Percentiles rank a stretch among this genome's conserved stretches.
phyloP scores from a whole-genome alignment of 805 yeast genomes.

The Starmera caribaea region DNA sequence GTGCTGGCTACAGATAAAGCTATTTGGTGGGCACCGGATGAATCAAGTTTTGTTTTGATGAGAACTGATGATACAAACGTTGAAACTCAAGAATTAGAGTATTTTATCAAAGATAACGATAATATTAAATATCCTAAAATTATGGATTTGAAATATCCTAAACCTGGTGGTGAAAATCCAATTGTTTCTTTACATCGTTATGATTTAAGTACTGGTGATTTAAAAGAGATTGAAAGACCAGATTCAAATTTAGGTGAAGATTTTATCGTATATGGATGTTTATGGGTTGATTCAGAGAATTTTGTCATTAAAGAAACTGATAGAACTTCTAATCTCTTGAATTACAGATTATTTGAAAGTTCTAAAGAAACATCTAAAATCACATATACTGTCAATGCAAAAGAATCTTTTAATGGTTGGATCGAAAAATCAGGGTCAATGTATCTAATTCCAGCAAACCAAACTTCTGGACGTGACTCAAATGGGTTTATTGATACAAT shows the following conservation, averaged over 20 bases:
- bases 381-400: conserved; percentile 35
- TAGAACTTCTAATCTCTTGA: conserved; percentile 47
- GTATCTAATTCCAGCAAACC: conserved; percentile 27
- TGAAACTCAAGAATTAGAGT: conserved; percentile 39
- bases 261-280: conserved; percentile 48
- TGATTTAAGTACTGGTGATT: conserved; percentile 21
- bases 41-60: conserved; percentile 43
- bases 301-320: conserved; percentile 54
- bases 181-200: conserved; percentile 35
- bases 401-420: conserved; percentile 40
- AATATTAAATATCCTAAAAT: conserved; percentile 34
- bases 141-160: conserved; percentile 52
- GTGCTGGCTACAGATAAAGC: conserved; percentile 49
- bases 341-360: conserved; percentile 35
- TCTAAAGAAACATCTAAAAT: conserved; percentile 21
- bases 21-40: conserved; percentile 69
- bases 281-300: conserved; percentile 43
- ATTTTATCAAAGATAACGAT: conserved; percentile 30
- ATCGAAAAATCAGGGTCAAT: conserved; percentile 41
- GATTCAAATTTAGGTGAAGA: conserved; percentile 31
- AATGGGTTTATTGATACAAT: conserved; percentile 59
- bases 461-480: conserved; percentile 16
- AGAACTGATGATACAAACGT: conserved; percentile 54
- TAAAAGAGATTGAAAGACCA: conserved; percentile 7
- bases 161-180: conserved; percentile 63